A percentile compares a stretch with the other conserved stretches of the same genome.
phyloP scores from a whole-genome alignment of 331 rosid genomes.

The Quercus phellos region DNA sequence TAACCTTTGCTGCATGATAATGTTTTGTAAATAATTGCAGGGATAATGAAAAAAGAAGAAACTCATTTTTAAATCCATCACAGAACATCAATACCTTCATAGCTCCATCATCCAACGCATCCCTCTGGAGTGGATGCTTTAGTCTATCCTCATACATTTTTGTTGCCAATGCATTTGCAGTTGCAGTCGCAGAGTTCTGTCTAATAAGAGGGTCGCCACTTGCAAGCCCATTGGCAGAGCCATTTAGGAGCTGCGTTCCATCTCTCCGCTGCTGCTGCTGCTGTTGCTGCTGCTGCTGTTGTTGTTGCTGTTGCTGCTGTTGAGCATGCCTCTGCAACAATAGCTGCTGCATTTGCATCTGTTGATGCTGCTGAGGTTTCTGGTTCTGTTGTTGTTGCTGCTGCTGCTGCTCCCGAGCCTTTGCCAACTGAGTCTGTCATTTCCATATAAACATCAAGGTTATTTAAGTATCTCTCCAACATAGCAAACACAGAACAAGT shows the following conservation, averaged over 20 bases:
- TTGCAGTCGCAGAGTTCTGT: conserved; percentile 37
- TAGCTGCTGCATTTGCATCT: conserved; percentile 44
- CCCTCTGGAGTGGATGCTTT: conserved; percentile 46
- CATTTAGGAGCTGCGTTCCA: conserved; percentile 12
- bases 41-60: not conserved
- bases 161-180: conserved; percentile 40
- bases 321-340: conserved; percentile 41
- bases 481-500: conserved; percentile 2
- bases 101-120: conserved; percentile 38
- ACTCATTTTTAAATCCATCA: conserved; percentile 13
- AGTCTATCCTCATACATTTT: conserved; percentile 41
- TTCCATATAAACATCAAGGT: conserved; percentile 19
- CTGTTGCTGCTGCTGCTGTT: conserved; percentile 32
- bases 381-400: conserved; percentile 29
- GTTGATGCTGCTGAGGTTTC: conserved; percentile 41
- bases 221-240: conserved; percentile 24
- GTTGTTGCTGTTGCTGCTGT: conserved; percentile 32
- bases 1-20: conserved; percentile 50
- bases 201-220: conserved; percentile 35
- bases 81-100: conserved; percentile 37
- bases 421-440: conserved; percentile 41
- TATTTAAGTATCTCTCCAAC: conserved; percentile 5
- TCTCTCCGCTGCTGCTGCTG: conserved; percentile 28
- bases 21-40: conserved; percentile 13
- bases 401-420: conserved; percentile 47